Evolutionary conservation across 371 early-diverging fungal genomes (phyloP).

Genomic region (Rhizopus microsporus): DNA sequence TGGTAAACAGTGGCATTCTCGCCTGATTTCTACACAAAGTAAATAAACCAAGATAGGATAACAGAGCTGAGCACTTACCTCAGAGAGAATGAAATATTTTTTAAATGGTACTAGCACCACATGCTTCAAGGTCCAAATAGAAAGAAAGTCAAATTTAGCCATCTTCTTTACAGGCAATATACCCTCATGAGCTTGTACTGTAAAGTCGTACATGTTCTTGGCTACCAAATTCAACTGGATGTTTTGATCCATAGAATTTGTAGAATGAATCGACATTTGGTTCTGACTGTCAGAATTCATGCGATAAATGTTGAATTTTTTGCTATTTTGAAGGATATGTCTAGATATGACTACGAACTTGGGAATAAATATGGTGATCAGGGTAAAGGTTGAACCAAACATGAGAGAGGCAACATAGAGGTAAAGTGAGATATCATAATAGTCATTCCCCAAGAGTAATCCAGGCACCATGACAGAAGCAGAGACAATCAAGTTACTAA

Average conservation of each 20-base stretch:
- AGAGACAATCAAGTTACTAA: slow-evolving; percentile 36
- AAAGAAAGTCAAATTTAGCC: slow-evolving; percentile 34
- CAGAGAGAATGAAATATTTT: slow-evolving; percentile 35
- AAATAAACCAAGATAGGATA: slow-evolving; percentile 1
- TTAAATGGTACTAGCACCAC: slow-evolving; percentile 39
- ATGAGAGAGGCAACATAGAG: slow-evolving; percentile 33
- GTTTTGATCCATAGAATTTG: slow-evolving; percentile 11
- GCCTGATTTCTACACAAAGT: slow-evolving; percentile 24
- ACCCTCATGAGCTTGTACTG: slow-evolving; percentile 41
- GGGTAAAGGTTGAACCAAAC: slow-evolving; percentile 37
- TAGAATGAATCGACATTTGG: slow-evolving; percentile 10
- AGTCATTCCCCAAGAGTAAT: slow-evolving; percentile 32
- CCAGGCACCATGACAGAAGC: slow-evolving; percentile 31
- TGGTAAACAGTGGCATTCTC: slow-evolving; percentile 25
- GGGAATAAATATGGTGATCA: slow-evolving; percentile 36
- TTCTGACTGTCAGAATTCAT: slow-evolving; percentile 17
- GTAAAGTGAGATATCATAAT: slow-evolving; percentile 25
- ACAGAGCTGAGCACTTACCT: slow-evolving; percentile 25
- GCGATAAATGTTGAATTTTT: slow-evolving; percentile 20
- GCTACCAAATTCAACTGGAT: slow-evolving; percentile 22
- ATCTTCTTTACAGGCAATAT: slow-evolving; percentile 43
- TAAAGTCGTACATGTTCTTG: slow-evolving; percentile 35
- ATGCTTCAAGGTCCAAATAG: slow-evolving; percentile 49
- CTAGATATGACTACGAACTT: slow-evolving; percentile 28
- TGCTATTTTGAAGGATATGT: slow-evolving; percentile 23